A percentile compares a stretch with the other conserved stretches of the same genome.
Evolutionary conservation across 768 basidiomycete genomes (phyloP).

Genomic region (Termitomyces heimii): DNA sequence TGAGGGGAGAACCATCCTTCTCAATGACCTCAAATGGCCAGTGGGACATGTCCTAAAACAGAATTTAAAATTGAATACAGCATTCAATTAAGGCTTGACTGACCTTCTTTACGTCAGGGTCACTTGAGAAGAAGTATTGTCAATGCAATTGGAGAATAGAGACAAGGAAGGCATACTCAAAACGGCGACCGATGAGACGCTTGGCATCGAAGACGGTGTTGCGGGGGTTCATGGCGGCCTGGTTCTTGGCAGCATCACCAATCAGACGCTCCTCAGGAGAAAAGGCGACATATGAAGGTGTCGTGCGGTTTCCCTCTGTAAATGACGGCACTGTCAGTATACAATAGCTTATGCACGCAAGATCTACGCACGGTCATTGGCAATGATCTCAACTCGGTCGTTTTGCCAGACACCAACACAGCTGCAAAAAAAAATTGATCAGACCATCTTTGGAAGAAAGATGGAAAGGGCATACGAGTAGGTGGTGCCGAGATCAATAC

Average conservation of each 20-base stretch:
- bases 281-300: constrained; percentile 99
- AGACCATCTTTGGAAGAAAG: not conserved
- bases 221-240: constrained; percentile 98
- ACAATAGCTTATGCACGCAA: not conserved
- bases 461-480: constrained; percentile 65
- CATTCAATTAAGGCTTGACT: constrained; percentile 12
- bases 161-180: constrained; percentile 55
- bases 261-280: constrained; percentile 94
- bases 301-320: constrained; percentile 95
- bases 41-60: constrained; percentile 79
- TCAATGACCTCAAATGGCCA: constrained; percentile 98
- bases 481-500: constrained; percentile 96
- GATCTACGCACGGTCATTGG: constrained; percentile 78
- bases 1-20: constrained; percentile 94
- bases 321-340: not conserved
- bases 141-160: constrained; percentile 2
- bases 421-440: constrained; percentile 36
- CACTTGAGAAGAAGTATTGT: constrained; percentile 35
- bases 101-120: constrained; percentile 92
- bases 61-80: constrained; percentile 9
- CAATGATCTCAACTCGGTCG: constrained; percentile 99
- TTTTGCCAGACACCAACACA: constrained; percentile 99
- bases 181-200: constrained; percentile 96
- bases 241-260: constrained; percentile 98
- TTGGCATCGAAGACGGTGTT: constrained; percentile 99